These are phyloP conservation scores for Pythium sp. DNA, from an alignment of 352 stramenopile genomes.

Conservation along the genomic window DNA sequence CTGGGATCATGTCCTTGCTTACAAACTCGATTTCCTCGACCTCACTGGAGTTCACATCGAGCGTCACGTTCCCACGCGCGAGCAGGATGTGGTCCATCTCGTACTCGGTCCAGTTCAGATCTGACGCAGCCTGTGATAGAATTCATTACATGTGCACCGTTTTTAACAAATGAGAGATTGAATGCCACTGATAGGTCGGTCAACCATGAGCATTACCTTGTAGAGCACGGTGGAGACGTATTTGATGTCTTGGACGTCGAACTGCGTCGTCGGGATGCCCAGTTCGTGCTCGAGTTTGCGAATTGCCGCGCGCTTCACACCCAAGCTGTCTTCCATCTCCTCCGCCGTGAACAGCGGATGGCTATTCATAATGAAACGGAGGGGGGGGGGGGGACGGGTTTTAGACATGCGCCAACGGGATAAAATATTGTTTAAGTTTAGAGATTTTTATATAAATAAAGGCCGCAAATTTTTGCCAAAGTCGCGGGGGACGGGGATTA, in stretches of 20 bases:
- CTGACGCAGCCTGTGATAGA: conserved; percentile 47
- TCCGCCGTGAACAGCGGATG: conserved; percentile 94
- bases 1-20: conserved; percentile 46
- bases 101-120: conserved; percentile 95
- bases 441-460: too few relatives aligned
- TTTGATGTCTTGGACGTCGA: conserved; percentile 88
- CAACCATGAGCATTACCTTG: conserved; percentile 76
- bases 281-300: conserved; percentile 99
- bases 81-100: conserved; percentile 99
- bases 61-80: conserved; percentile 67
- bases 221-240: conserved; percentile 99
- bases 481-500: too few relatives aligned
- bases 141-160: too few relatives aligned
- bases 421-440: too few relatives aligned
- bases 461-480: too few relatives aligned
- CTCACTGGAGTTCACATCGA: conserved; percentile 94
- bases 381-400: too few relatives aligned
- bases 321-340: conserved; percentile 79
- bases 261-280: conserved; percentile 88
- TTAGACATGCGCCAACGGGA: too few relatives aligned
- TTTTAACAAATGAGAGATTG: neutral
- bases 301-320: conserved; percentile 93
- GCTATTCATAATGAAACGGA: conserved; percentile 23
- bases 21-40: conserved; percentile 91
- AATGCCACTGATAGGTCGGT: neutral